Evolutionary conservation across 2,329 filamentous ascomycete species (phyloP), one percentile per base, ranked within the genome.

Genomic region (Botryotinia calthae): DNA sequence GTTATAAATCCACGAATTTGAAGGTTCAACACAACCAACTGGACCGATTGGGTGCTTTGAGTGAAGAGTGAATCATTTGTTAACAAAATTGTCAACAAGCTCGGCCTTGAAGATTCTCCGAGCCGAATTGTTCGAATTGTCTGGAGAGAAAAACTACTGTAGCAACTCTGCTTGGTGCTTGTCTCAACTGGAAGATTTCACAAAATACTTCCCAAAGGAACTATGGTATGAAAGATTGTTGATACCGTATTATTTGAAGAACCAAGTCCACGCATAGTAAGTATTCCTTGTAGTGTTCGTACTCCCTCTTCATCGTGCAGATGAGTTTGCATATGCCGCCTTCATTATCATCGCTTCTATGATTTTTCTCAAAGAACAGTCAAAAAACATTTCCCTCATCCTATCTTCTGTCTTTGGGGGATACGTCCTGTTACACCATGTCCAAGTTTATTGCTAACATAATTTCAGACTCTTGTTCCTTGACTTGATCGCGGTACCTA

Each of bases 41-140:
- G 48, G 18, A 56, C 56, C 37, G 22, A 48, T 68, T 56, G 65
- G n/a, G 40, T 67, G 64, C 6, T 68, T 25, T 16, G 4, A 42
- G 37, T 56, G 48, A 56, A 56, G 48, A 25, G 56, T 68, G 48
- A 58, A 56, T 56, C 48, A 10, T 56, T 31, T 37, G 31, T 2
- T 18, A 22, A 18, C 48, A 51, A 42, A 42, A 28, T 56, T n/a
- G 9, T 42, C 18, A 37, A 68, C 48, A 56, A 31, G 48, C 48
- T 42, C 48, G 65, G 37, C 12, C 65, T 68, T 16, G 7, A 42
- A 58, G n/a, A 68, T 68, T 68, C 10, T 56, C 65, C 65, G 37
- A 25, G n/a, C 65, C 37, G 65, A 56, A 37, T n/a, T 31, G 12
- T 28, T n/a, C n/a, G n/a, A n/a, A n/a, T n/a, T n/a, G n/a, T n/a